Percentiles rank a stretch among this genome's conserved stretches.
Conservation (phyloP, 176 grass and related monocot species). For the Oryza glumipatula region DNA sequence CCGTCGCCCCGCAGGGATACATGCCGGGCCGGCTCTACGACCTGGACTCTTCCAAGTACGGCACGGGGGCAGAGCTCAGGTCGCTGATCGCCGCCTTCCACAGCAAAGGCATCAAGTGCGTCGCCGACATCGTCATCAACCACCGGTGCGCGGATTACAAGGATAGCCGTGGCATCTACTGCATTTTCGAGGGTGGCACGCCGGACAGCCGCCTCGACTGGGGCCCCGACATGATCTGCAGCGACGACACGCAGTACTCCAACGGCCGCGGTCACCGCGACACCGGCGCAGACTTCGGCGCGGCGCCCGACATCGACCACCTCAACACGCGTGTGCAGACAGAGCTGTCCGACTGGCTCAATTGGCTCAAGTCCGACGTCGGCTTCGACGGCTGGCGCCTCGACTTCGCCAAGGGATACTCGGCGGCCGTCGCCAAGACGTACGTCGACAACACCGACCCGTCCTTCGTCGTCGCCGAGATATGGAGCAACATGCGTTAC, state of each 20-base stretch:
- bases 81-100: conserved; percentile 56
- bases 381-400: conserved; percentile 84
- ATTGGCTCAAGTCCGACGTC: conserved; percentile 77
- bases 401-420: conserved; percentile 84
- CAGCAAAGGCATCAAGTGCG: conserved; percentile 55
- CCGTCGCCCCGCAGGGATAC: conserved; percentile 79
- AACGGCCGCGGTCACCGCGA: conserved; percentile 76
- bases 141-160: conserved; percentile 83
- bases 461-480: conserved; percentile 71
- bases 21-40: conserved; percentile 87
- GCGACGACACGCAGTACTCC: conserved; percentile 80
- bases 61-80: conserved; percentile 56
- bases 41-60: conserved; percentile 79
- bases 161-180: conserved; percentile 80
- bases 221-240: conserved; percentile 84
- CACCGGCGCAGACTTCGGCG: conserved; percentile 58
- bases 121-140: conserved; percentile 91
- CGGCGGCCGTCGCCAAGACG: conserved; percentile 54
- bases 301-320: conserved; percentile 90
- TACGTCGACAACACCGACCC: conserved; percentile 64
- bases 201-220: conserved; percentile 74
- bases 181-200: conserved; percentile 84
- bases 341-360: conserved; percentile 90
- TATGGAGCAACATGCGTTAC: conserved; percentile 76
- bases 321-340: conserved; percentile 74